Conservation (phyloP, 2,329 filamentous ascomycete species). For the Coleophoma eucalyptorum region DNA sequence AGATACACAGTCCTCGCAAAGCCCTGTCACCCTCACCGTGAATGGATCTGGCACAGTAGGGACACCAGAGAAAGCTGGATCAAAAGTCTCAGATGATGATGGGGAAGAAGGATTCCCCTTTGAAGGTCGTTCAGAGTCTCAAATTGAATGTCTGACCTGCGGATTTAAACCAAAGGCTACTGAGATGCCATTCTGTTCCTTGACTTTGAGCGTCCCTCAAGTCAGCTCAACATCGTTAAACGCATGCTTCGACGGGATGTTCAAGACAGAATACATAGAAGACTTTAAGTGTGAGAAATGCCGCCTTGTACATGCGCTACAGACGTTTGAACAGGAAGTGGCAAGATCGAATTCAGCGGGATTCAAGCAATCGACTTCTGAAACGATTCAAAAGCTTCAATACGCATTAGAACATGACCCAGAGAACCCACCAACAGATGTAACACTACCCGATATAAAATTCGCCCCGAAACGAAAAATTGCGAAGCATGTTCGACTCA, state of each 20-base stretch:
- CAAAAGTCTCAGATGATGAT: constrained; percentile 3
- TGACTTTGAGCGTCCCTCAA: constrained; percentile 89
- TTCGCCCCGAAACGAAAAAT: constrained; percentile 80
- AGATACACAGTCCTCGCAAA: not conserved
- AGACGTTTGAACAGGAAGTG: constrained; percentile 56
- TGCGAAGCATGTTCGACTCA: constrained; percentile 82
- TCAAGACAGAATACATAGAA: constrained; percentile 94
- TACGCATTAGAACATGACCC: constrained; percentile 74
- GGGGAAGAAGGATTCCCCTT: constrained; percentile 79
- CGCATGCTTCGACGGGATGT: constrained; percentile 86
- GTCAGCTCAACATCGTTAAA: constrained; percentile 76
- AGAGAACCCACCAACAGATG: constrained; percentile 68
- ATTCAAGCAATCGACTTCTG: constrained; percentile 47
- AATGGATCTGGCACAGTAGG: not conserved
- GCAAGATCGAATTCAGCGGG: constrained; percentile 46
- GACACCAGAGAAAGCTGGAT: not conserved
- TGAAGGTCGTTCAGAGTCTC: constrained; percentile 89
- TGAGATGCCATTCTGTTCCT: constrained; percentile 81
- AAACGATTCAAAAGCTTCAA: constrained; percentile 62
- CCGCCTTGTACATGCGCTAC: constrained; percentile 74
- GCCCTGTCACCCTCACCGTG: not conserved
- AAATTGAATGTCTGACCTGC: constrained; percentile 89
- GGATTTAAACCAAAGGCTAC: constrained; percentile 84
- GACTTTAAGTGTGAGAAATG: constrained; percentile 96
- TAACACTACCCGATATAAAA: constrained; percentile 70